Base-by-base conservation (phyloP, 192 early-diverging fungal genomes). In the Gonapodya sp. region DNA sequence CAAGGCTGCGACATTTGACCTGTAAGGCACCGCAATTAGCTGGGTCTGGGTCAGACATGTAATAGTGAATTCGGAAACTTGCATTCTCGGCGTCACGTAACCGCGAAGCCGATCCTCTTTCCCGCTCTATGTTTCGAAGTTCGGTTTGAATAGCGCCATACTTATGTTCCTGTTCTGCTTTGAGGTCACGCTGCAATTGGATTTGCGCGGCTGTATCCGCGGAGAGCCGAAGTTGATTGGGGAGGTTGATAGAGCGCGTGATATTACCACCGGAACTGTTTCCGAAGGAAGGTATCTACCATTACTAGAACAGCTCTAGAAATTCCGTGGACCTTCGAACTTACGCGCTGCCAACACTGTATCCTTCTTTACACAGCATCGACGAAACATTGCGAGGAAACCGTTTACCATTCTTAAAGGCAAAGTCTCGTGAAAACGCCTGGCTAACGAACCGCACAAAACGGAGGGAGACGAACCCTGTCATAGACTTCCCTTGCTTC, bases 281-380 rank as follows among this genome's bases (percentile, higher is more conserved):
- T 77, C 8, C 75, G 75, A 77, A 34, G 31, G 30, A 34, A 8
- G 16, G 16, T 72, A 30, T 16, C 16, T 30, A 30, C 30, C 64
- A 72, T n/a, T 16, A 72, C 64, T 30, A 72, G 64, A 72, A 72
- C 64, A 72, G 16, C 64, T 30, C 30, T 72, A 18, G 30, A 72
- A 18, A 18, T 16, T 72, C 64, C 64, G 64, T 30, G 16, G 16
- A 72, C 64, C 16, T 16, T 16, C 64, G 31, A 31, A 34, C 75
- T 77, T 33, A 77, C 75, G 75, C 34, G 75, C 75, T 77, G 75
- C 75, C 75, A 33, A 77, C 34, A 16, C 34, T 16, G 31, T 77
- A 77, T 8, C 34, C 34, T 18, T 77, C 75, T 31, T 77, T 18
- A 31, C 75, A 32, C 18, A 77, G 18, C 30, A 77, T 77, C 8